Percentiles rank a stretch among this genome's conserved stretches.
phyloP scores from a whole-genome alignment of 352 stramenopile genomes.

The Pythium scleroteichum region DNA sequence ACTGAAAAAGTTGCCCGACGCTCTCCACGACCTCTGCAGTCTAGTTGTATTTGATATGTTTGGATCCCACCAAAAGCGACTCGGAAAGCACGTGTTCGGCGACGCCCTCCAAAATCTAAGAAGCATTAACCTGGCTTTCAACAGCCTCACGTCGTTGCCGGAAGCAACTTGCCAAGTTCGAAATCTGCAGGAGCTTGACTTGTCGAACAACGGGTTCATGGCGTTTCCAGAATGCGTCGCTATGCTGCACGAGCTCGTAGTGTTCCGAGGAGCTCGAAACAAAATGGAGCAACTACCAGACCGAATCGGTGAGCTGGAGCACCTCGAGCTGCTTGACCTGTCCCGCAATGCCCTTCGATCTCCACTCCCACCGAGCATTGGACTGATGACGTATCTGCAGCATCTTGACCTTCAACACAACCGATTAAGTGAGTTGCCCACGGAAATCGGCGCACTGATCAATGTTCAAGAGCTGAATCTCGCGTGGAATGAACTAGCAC shows the following conservation, averaged over 20 bases:
- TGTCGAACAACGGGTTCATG: slow-evolving; percentile 22
- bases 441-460: slow-evolving; percentile 54
- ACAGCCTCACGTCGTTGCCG: slow-evolving; percentile 41
- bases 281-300: slow-evolving; percentile 30
- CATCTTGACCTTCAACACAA: slow-evolving; percentile 46
- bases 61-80: slow-evolving; percentile 47
- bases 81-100: slow-evolving; percentile 54
- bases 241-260: slow-evolving; percentile 23
- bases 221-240: slow-evolving; percentile 10
- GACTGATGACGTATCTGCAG: slow-evolving; percentile 37
- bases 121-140: slow-evolving; percentile 47
- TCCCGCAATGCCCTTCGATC: slow-evolving; percentile 48
- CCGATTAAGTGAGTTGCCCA: slow-evolving; percentile 37
- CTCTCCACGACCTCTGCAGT: slow-evolving; percentile 39
- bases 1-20: slow-evolving; percentile 44
- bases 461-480: slow-evolving; percentile 53
- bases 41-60: slow-evolving; percentile 46
- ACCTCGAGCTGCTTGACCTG: slow-evolving; percentile 51
- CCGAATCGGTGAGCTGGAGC: slow-evolving; percentile 37
- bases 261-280: slow-evolving; percentile 21
- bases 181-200: slow-evolving; percentile 23
- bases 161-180: slow-evolving; percentile 5
- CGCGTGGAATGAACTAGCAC: slow-evolving; percentile 56
- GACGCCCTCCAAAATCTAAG: slow-evolving; percentile 32
- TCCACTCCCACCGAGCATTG: slow-evolving; percentile 43